phyloP scores from a whole-genome alignment of 2,329 filamentous ascomycete genomes.

The Blastomyces silverae region DNA sequence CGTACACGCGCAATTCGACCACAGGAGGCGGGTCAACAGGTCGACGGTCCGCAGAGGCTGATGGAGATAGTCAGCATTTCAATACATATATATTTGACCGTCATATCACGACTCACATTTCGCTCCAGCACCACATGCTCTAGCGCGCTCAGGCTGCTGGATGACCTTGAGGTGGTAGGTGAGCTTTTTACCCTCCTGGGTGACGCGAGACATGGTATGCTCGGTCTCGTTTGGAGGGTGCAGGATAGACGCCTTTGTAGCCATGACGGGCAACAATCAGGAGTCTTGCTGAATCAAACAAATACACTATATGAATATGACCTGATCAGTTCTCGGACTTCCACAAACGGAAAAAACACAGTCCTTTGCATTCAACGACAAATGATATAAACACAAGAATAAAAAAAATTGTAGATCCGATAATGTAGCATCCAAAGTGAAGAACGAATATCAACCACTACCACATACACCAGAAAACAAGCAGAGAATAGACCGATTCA shows the following conservation, averaged over 20 bases:
- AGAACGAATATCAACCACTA: neutral
- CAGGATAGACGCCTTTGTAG: conserved; percentile 32
- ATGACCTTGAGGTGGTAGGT: conserved; percentile 79
- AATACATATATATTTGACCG: neutral
- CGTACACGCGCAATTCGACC: conserved; percentile 79
- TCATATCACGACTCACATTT: conserved; percentile 69
- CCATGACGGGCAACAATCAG: conserved; percentile 40
- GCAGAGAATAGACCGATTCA: neutral
- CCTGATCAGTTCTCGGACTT: neutral
- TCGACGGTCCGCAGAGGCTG: conserved; percentile 77
- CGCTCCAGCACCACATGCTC: conserved; percentile 89
- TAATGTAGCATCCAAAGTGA: neutral
- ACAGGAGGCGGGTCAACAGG: conserved; percentile 94
- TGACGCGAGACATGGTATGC: conserved; percentile 51
- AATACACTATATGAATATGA: neutral
- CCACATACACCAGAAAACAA: neutral
- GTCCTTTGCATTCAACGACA: neutral
- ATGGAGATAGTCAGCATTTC: conserved; percentile 19
- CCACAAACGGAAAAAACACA: neutral
- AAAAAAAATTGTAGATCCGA: neutral
- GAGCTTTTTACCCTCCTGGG: conserved; percentile 67
- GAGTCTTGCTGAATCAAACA: neutral
- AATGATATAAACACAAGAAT: neutral
- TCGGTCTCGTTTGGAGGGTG: conserved; percentile 51
- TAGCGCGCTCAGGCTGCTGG: conserved; percentile 87